These are phyloP conservation scores for Dactylella cylindrospora DNA, from an alignment of 2,329 filamentous ascomycete genomes.

Conservation along the genomic window DNA sequence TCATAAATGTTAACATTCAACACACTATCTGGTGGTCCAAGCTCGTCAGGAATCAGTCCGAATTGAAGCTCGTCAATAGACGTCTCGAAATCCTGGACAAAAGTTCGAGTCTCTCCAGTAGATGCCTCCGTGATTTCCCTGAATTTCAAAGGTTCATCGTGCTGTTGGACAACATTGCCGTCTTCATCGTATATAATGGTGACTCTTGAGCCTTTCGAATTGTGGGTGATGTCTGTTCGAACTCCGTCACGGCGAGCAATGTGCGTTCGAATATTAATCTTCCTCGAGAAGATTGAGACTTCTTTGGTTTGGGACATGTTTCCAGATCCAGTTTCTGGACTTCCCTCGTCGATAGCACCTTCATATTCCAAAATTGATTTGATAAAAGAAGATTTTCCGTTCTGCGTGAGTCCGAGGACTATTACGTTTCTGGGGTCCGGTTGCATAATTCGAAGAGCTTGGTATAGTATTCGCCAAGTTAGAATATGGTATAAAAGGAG, in stretches of 20 bases:
- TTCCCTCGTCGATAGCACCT: not conserved
- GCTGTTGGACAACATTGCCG: not conserved
- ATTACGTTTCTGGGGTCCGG: constrained; percentile 14
- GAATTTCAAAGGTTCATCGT: constrained; percentile 7
- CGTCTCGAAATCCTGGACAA: not conserved
- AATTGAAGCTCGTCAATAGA: not conserved
- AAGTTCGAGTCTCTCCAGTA: not conserved
- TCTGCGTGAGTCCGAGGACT: constrained; percentile 25
- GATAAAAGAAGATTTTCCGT: constrained; percentile 22
- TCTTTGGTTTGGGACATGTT: constrained; percentile 15
- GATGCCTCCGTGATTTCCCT: not conserved
- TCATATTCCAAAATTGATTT: constrained; percentile 9
- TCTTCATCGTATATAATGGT: constrained; percentile 11
- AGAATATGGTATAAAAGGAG: too few species aligned
- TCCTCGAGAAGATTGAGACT: constrained; percentile 1
- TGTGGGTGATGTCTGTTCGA: constrained; percentile 6
- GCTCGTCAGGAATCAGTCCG: constrained; percentile 1
- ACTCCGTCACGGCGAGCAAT: not conserved
- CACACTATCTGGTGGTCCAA: not conserved
- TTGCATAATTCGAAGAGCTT: too few species aligned
- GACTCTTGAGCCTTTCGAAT: constrained; percentile 5
- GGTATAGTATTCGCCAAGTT: too few species aligned
- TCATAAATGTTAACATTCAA: constrained; percentile 15
- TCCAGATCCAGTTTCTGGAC: constrained; percentile 4
- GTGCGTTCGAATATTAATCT: constrained; percentile 5